These are phyloP conservation scores for Annona cherimola DNA, from an alignment of 164 flowering plant genomes.

Conservation along the genomic window DNA sequence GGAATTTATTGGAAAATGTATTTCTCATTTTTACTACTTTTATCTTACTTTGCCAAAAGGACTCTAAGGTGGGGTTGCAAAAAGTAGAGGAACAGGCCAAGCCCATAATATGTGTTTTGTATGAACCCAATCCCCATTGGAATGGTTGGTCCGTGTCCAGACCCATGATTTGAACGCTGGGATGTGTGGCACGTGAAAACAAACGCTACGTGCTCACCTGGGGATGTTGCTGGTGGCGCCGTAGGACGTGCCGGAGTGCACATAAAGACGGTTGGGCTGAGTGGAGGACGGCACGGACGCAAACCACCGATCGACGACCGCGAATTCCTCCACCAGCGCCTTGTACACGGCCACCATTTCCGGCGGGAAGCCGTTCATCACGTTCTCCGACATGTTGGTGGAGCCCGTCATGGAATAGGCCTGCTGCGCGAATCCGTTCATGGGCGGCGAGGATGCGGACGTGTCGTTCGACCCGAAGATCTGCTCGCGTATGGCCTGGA, in stretches of 20 bases:
- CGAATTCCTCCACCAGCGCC: constrained; percentile 53
- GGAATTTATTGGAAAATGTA: too few species aligned
- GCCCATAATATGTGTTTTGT: too few species aligned
- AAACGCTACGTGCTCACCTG: background rate
- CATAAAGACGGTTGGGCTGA: constrained; percentile 69
- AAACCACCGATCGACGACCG: constrained; percentile 77
- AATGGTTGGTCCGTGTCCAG: too few species aligned
- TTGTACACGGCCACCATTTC: constrained; percentile 48
- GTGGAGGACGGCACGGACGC: constrained; percentile 76
- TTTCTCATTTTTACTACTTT: too few species aligned
- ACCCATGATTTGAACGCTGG: too few species aligned
- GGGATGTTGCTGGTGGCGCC: constrained; percentile 65
- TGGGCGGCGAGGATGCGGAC: constrained; percentile 42
- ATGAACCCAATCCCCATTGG: too few species aligned
- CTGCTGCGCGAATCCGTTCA: constrained; percentile 75
- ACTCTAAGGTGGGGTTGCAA: too few species aligned
- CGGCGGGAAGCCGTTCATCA: constrained; percentile 70
- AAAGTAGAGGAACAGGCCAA: too few species aligned
- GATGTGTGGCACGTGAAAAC: background rate
- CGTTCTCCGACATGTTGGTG: constrained; percentile 34
- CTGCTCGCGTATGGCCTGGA: constrained; percentile 69
- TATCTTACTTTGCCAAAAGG: too few species aligned
- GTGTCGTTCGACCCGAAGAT: constrained; percentile 52
- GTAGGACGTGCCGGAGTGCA: constrained; percentile 72
- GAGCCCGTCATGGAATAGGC: constrained; percentile 40